These are phyloP conservation scores for Russula dissimulans DNA, from an alignment of 768 basidiomycete species.

Conservation along the genomic window DNA sequence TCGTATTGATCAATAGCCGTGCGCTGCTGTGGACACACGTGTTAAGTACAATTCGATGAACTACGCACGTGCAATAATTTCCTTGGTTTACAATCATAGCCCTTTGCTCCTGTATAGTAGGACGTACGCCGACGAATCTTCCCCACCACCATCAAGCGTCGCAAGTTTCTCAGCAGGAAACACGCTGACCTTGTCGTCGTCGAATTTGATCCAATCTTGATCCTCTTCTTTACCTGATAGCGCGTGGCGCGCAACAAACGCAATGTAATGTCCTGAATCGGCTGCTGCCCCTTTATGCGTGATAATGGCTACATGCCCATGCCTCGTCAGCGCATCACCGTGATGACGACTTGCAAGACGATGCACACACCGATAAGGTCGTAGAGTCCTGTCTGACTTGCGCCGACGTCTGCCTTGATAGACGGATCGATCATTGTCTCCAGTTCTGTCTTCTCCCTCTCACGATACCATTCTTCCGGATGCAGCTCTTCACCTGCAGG, in stretches of 20 bases:
- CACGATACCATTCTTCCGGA: slow-evolving; percentile 55
- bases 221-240: slow-evolving; percentile 43
- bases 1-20: background rate
- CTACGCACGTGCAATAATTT: background rate
- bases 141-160: slow-evolving; percentile 83
- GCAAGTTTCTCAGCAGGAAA: slow-evolving; percentile 80
- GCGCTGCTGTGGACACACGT: background rate
- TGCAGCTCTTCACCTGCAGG: slow-evolving; percentile 38
- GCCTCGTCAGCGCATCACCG: background rate
- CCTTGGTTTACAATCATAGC: slow-evolving; percentile 15
- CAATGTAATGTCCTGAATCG: slow-evolving; percentile 94
- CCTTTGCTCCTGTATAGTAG: slow-evolving; percentile 69
- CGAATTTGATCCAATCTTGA: slow-evolving; percentile 93
- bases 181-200: slow-evolving; percentile 86
- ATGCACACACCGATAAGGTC: slow-evolving; percentile 72
- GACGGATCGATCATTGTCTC: slow-evolving; percentile 53
- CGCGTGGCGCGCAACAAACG: slow-evolving; percentile 42
- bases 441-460: slow-evolving; percentile 57
- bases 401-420: slow-evolving; percentile 58
- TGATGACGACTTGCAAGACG: background rate
- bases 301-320: slow-evolving; percentile 59
- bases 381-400: slow-evolving; percentile 75
- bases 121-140: slow-evolving; percentile 86
- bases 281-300: slow-evolving; percentile 96
- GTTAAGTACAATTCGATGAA: slow-evolving; percentile 2